Percentiles rank a stretch among this genome's conserved stretches.
phyloP scores from a whole-genome alignment of 2,329 filamentous ascomycete genomes.

The Pseudohalonectria lignicola region DNA sequence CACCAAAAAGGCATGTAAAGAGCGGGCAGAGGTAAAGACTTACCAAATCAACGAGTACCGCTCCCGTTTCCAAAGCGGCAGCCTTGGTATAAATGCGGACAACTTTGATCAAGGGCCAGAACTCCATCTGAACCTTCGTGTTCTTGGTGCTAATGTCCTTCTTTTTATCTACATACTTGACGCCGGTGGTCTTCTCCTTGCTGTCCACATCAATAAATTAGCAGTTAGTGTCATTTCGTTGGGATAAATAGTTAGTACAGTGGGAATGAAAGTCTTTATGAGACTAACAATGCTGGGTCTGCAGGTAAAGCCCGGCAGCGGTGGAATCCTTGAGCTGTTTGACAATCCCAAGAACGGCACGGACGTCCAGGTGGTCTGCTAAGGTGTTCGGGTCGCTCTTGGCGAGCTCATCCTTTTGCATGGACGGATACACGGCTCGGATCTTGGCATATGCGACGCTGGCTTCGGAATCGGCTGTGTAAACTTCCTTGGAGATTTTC shows the following conservation, averaged over 20 bases:
- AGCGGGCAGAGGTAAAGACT: too few relatives aligned
- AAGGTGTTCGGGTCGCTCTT: conserved; percentile 26
- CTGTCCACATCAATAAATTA: conserved; percentile 49
- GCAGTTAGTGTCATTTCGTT: too few relatives aligned
- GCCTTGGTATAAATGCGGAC: conserved; percentile 27
- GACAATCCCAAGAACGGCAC: conserved; percentile 31
- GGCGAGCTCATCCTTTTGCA: conserved; percentile 26
- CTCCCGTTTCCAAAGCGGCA: conserved; percentile 19
- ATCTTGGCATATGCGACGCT: conserved; percentile 38
- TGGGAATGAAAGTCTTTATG: too few relatives aligned
- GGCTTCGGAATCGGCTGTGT: conserved; percentile 22
- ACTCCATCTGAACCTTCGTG: too few relatives aligned
- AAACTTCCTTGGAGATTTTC: conserved; percentile 21
- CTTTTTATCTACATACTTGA: conserved; percentile 9
- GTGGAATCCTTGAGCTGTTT: conserved; percentile 24
- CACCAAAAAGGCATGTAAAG: too few relatives aligned
- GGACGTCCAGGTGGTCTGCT: conserved; percentile 24
- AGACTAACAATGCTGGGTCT: too few relatives aligned
- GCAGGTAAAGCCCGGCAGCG: conserved; percentile 27
- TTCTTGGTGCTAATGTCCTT: too few relatives aligned
- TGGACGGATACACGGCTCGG: conserved; percentile 31
- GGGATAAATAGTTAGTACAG: too few relatives aligned
- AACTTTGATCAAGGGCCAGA: conserved; percentile 42
- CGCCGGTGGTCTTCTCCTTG: too few relatives aligned
- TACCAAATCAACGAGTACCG: conserved; percentile 32